Percentiles rank a stretch among this genome's conserved stretches.
phyloP scores from a whole-genome alignment of 805 yeast genomes.

The Myxozyma mucilagina region DNA sequence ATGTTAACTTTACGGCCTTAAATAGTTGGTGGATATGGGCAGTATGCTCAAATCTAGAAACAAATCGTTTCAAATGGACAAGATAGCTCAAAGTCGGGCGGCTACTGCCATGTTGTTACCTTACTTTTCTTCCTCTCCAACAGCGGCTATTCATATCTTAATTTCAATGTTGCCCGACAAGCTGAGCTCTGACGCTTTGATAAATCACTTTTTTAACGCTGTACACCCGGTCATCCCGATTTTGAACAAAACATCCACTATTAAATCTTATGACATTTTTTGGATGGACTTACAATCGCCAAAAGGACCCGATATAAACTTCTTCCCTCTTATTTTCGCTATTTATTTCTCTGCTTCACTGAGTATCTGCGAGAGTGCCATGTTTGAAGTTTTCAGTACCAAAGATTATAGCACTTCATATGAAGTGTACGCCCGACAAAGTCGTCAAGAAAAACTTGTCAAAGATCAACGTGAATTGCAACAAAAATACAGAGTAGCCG shows the following conservation, averaged over 20 bases:
- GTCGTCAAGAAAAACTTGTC: neutral
- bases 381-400: slow-evolving; percentile 14
- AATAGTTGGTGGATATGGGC: slow-evolving; percentile 16
- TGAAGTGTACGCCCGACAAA: slow-evolving; percentile 7
- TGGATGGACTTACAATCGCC: slow-evolving; percentile 3
- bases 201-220: slow-evolving; percentile 16
- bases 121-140: slow-evolving; percentile 9
- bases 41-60: slow-evolving; percentile 14
- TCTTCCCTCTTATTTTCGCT: slow-evolving; percentile 16
- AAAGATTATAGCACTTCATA: slow-evolving; percentile 1
- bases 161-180: slow-evolving; percentile 12
- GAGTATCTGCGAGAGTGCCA: slow-evolving; percentile 10
- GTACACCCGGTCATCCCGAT: slow-evolving; percentile 23
- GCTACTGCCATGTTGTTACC: slow-evolving; percentile 6
- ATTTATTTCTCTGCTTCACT: slow-evolving; percentile 17
- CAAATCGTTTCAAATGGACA: slow-evolving; percentile 13
- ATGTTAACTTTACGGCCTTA: neutral
- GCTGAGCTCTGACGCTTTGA: slow-evolving; percentile 10
- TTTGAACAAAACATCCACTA: slow-evolving; percentile 1
- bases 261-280: slow-evolving; percentile 7
- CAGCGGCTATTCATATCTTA: slow-evolving; percentile 5
- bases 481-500: slow-evolving; percentile 12
- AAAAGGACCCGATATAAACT: neutral
- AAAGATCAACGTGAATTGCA: slow-evolving; percentile 6
- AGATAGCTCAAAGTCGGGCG: slow-evolving; percentile 9